Evolutionary conservation across 257 asterid genomes (phyloP).

Genomic region (Asclepias syriaca): DNA sequence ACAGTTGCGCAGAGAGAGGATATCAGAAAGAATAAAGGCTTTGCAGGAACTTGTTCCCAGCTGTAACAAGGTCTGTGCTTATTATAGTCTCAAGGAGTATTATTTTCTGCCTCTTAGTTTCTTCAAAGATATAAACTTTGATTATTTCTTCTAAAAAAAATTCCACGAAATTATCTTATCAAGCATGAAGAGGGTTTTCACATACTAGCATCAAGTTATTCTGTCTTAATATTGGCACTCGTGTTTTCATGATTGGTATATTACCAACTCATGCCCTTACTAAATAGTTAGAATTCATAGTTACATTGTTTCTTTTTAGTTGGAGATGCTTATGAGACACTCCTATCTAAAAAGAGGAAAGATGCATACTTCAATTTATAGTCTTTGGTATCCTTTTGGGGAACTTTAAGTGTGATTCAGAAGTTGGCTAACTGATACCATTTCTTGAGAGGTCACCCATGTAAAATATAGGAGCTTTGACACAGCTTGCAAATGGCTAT

Average conservation of each 20-base stretch:
- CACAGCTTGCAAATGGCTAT: not conserved
- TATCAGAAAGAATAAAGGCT: constrained; percentile 86
- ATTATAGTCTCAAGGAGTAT: not conserved
- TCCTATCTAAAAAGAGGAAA: not conserved
- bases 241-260: not conserved
- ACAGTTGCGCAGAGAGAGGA: constrained; percentile 83
- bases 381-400: not conserved
- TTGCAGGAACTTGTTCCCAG: constrained; percentile 91
- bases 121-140: not conserved
- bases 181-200: not conserved
- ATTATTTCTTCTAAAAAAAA: not conserved
- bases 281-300: not conserved
- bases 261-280: not conserved
- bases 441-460: not conserved
- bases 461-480: not conserved
- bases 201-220: not conserved
- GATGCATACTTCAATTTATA: not conserved
- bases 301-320: not conserved
- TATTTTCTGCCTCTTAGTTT: not conserved
- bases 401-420: not conserved
- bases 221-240: not conserved
- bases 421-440: not conserved
- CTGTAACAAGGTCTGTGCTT: constrained; percentile 67
- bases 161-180: no score
- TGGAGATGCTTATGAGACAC: not conserved